phyloP scores from a whole-genome alignment of 202 grass and related monocot genomes.

The Carex arenaria region DNA sequence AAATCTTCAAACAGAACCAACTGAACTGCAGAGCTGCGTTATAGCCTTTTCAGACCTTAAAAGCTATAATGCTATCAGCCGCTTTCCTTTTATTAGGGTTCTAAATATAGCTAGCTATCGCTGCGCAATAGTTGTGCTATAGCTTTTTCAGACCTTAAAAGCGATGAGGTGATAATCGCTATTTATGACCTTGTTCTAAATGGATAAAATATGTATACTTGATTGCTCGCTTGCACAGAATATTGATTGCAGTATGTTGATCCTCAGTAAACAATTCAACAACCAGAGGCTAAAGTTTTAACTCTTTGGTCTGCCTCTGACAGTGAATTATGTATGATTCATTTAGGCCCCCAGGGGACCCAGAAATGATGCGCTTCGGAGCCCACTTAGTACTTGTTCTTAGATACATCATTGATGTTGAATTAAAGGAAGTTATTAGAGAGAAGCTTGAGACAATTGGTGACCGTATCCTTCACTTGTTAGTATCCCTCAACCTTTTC shows the following conservation, averaged over 20 bases:
- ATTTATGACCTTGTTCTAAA: background rate
- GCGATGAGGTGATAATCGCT: no score
- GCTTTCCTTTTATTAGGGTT: no score
- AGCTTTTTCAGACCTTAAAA: no score
- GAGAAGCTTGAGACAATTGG: conserved; percentile 79
- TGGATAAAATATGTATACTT: background rate
- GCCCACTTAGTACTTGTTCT: conserved; percentile 92
- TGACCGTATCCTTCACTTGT: conserved; percentile 82
- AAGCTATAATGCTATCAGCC: no score
- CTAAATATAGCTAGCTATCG: no score
- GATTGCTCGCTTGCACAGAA: background rate
- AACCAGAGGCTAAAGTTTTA: background rate
- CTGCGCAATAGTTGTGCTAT: no score
- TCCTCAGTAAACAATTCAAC: background rate
- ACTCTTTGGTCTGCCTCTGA: background rate
- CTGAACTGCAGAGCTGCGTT: background rate
- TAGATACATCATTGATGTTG: conserved; percentile 67
- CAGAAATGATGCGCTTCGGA: conserved; percentile 83
- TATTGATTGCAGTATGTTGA: background rate
- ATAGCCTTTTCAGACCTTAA: no score
- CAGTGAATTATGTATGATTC: background rate
- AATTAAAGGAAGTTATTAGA: conserved; percentile 66
- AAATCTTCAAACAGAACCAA: background rate
- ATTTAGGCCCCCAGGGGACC: conserved; percentile 62
- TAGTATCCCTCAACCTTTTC: conserved; percentile 25